Base-by-base conservation (phyloP, 441 rosid genomes). In the Jatropha podagrica region DNA sequence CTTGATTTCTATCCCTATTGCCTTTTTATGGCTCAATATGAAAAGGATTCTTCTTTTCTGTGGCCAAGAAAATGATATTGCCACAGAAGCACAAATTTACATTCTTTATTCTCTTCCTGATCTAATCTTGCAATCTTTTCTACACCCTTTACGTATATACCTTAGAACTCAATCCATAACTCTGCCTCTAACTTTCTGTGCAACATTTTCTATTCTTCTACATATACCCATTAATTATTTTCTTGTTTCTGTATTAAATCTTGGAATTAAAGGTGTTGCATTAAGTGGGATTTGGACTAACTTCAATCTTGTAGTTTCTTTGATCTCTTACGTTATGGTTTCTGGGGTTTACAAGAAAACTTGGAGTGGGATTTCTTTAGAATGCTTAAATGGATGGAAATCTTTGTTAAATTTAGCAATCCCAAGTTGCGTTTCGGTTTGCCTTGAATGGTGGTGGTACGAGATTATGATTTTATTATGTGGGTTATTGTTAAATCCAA, bases 381-480 rank as follows among this genome's bases (percentile, higher is more conserved):
- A 91, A 6, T 81, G 90, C 84, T 85, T 92, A 4, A 87, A 61
- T 81, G 95, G 84, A 4, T 94, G 98, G 98, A 78, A 74, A 75
- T 56, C 85, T 38, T 73, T 94, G 44, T 41, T 92, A 62, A 86
- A 81, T 52, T 59, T 92, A 80, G 86, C 98, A 3, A 78, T 94
- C 66, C 97, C 98, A 27, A 92, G 96, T 79, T 94, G 98, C 79
- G 76, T 91, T 56, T 94, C 97, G 0, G 96, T 94, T 61, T 94
- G 98, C 80, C 82, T 94, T 26, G 98, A 94, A 80, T 94, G 98
- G 98, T 94, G 98, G 98, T 94, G 98, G 98, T 94, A 94, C 23
- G 98, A 94, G 73, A 89, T 94, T 82, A 94, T 92, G 96, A 94
- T 91, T 78, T 77, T 92, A 71, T 84, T 92, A 0, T 94, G 97